Percentiles rank a stretch among this genome's conserved stretches.
phyloP scores from a whole-genome alignment of 2,329 filamentous ascomycete genomes.

The Aspergillus awamori region DNA sequence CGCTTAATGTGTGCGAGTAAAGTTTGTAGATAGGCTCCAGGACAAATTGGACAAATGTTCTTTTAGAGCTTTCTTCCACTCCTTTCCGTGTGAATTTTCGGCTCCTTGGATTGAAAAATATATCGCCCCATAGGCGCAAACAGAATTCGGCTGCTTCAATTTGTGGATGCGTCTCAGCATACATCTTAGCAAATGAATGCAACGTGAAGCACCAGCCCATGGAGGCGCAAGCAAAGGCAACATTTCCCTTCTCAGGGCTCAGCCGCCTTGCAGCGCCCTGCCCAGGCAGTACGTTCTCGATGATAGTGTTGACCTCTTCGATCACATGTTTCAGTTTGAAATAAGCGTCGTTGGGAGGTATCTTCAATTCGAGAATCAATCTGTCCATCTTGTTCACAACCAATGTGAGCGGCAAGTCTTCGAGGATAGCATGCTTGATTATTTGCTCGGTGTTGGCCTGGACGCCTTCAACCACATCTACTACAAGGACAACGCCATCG shows the following conservation, averaged over 20 bases:
- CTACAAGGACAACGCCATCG: conserved; percentile 89
- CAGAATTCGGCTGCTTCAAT: conserved; percentile 84
- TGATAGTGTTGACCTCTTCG: conserved; percentile 95
- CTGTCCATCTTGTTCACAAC: conserved; percentile 98
- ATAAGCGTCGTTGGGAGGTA: conserved; percentile 93
- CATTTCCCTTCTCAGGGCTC: conserved; percentile 95
- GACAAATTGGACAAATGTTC: conserved; percentile 92
- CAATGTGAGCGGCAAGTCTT: conserved; percentile 84
- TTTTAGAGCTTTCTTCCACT: conserved; percentile 75
- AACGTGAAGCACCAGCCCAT: conserved; percentile 98
- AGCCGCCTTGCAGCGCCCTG: conserved; percentile 77
- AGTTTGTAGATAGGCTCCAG: conserved; percentile 98
- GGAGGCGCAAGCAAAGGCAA: conserved; percentile 90
- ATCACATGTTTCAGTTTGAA: conserved; percentile 99
- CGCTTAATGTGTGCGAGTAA: conserved; percentile 91
- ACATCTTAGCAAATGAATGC: conserved; percentile 94
- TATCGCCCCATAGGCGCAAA: conserved; percentile 87
- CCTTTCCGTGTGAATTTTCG: conserved; percentile 89
- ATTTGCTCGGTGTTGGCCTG: conserved; percentile 96
- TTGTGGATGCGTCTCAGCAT: conserved; percentile 81
- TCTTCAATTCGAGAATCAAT: conserved; percentile 87
- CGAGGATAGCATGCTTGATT: conserved; percentile 90
- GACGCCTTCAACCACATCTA: conserved; percentile 98
- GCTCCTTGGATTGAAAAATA: conserved; percentile 91
- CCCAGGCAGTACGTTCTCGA: conserved; percentile 82